Base-by-base conservation (phyloP, 1,284 basidiomycete species). In the Malassezia pachydermatis region DNA sequence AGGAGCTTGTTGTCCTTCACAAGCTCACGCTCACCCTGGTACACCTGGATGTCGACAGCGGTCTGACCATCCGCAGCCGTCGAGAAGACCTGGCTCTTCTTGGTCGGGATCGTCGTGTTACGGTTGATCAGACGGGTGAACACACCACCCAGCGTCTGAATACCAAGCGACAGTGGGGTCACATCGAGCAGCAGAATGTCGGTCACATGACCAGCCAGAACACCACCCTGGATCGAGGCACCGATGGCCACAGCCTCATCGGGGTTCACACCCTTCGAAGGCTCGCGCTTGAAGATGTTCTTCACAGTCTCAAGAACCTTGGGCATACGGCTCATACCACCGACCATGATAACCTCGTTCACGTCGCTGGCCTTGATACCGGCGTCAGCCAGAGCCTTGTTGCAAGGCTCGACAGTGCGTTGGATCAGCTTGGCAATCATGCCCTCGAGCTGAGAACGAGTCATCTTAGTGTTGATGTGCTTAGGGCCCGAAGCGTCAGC, bases 81-180 rank as follows among this genome's bases (percentile, higher is more conserved):
- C 17, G 92, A 96, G 80, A 96, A 98, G 48, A 85, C 84, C 74
- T 96, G 90, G 3, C 87, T 89, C 81, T 98, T 96, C 81, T 96
- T 98, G 70, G 90, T 96, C 17, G 92, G 92, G 76, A 96, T 96
- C 55, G 92, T 96, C 16, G 92, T 98, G 79, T 98, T 98, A 57
- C 92, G 84, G 73, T 81, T 84, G 76, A 71, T 70, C 49, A 75
- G 62, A 55, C 77, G 75, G 57, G 92, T 96, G 86, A 96, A 95
- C 75, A 98, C 95, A 74, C 92, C 92, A 67, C 92, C 92, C 54
- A 95, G 86, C 7, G 92, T 96, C 77, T 94, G 86, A 63, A 94
- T 92, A 80, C 87, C 87, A 58, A 92, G 83, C 0, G 88, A 90
- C 1, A 92, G 78, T 33, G 90, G 90, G 20, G 90, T 95, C 48